Base-by-base conservation (phyloP, 2,329 filamentous ascomycete genomes). In the Chaetomiaceae sp. region DNA sequence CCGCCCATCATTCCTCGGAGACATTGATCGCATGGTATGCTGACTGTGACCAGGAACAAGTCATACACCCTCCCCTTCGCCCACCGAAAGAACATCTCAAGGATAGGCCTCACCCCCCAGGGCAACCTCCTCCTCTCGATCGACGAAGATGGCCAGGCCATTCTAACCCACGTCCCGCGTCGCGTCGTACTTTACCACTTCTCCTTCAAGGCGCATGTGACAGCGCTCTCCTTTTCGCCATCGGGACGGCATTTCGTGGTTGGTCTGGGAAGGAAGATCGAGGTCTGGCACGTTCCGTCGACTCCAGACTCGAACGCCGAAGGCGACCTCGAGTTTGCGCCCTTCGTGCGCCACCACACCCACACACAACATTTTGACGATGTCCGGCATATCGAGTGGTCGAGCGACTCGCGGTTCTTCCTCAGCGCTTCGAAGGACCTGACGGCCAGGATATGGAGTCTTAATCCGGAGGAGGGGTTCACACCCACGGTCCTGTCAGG, bases 231-330 rank as follows among this genome's bases (percentile, higher is more conserved):
- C 1, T 99, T 99, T 66, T 91, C 94, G 20, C 91, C 92, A 0
- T 95, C 89, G 1, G 94, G 94, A 20, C 84, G 85, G 45, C 85
- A 95, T 71, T 99, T 99, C 66, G 92, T 88, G 23, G 91, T 92
- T 33, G 92, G 87, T 40, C 75, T 96, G 22, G 92, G 91, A 33
- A 82, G 92, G 64, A 87, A 88, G 65, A 84, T 96, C 55, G 91
- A 99, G 75, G 87, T 97, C 62, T 99, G 94, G 94, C 88, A 94
- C 64, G 95, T 95, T 27, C 94, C 94, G 0, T 91, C 88, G 3
- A 94, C 89, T 0, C 92, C 92, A 3, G 89, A 91, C 59, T 80
- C 87, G 22, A 88, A 86, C 60, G 78, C 78, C 44, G 85, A 87
- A 56, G 91, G 90, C 55, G 89, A 91, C 59, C 77, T 97, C 51